Evolutionary conservation across 106 monocot genomes (phyloP).

Genomic region (Alisma plantagoaquatica): DNA sequence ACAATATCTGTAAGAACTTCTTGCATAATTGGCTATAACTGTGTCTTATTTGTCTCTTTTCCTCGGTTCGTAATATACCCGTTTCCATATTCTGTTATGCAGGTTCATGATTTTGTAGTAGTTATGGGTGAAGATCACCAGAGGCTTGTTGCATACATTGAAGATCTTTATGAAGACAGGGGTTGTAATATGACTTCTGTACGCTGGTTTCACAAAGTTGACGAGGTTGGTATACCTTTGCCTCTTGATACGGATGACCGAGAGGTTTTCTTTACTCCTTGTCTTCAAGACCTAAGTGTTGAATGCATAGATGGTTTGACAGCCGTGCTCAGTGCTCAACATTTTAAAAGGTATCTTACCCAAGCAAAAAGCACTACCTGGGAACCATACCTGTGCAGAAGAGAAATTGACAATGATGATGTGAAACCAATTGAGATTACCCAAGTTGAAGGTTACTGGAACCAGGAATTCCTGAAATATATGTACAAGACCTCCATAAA

Average conservation of each 20-base stretch:
- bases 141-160: constrained; percentile 80
- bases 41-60: background rate
- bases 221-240: constrained; percentile 63
- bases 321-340: constrained; percentile 45
- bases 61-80: background rate
- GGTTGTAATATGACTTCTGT: constrained; percentile 51
- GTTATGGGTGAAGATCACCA: constrained; percentile 65
- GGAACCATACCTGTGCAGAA: constrained; percentile 56
- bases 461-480: constrained; percentile 49
- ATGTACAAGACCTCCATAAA: constrained; percentile 32
- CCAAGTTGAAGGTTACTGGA: constrained; percentile 67
- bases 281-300: constrained; percentile 73
- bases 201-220: constrained; percentile 85
- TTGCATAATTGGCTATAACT: background rate
- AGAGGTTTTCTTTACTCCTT: constrained; percentile 87
- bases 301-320: constrained; percentile 91
- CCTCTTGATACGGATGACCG: constrained; percentile 46
- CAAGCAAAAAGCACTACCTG: constrained; percentile 15
- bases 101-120: constrained; percentile 78
- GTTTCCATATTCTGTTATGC: background rate
- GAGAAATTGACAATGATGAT: constrained; percentile 52
- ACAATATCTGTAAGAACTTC: constrained; percentile 64
- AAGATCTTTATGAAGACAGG: constrained; percentile 84
- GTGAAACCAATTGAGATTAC: constrained; percentile 68
- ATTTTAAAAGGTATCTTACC: constrained; percentile 59